Percentiles rank a stretch among this genome's conserved stretches.
These are phyloP conservation scores for Gossypium australe DNA, from an alignment of 345 rosid genomes.

Conservation along the genomic window DNA sequence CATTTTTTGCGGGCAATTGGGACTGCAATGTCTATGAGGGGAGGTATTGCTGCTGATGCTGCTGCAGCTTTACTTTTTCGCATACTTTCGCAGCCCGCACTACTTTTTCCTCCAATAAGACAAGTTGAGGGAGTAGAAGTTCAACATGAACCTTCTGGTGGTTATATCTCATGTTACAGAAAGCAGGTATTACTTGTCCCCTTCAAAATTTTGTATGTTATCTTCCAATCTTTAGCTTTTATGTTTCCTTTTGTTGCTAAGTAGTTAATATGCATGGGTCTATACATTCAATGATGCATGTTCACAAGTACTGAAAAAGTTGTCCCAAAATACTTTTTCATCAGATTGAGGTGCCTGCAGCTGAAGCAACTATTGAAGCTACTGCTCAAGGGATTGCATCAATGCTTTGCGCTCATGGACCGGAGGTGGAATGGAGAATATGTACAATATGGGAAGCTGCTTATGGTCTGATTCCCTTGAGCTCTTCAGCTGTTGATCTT, in stretches of 20 bases:
- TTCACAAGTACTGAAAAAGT: neutral
- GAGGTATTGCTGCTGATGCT: conserved; percentile 96
- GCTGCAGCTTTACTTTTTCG: conserved; percentile 98
- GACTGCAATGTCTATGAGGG: conserved; percentile 98
- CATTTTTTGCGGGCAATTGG: conserved; percentile 99
- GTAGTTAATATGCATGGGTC: neutral
- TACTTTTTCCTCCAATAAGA: conserved; percentile 89
- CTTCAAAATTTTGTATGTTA: conserved; percentile 2
- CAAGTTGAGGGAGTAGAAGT: conserved; percentile 89
- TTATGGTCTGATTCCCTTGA: conserved; percentile 87
- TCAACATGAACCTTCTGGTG: conserved; percentile 67
- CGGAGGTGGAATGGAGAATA: conserved; percentile 98
- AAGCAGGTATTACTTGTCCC: conserved; percentile 57
- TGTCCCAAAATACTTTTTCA: conserved; percentile 18
- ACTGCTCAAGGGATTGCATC: conserved; percentile 99
- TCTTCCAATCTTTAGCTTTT: neutral
- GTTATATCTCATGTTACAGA: conserved; percentile 68
- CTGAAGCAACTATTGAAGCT: conserved; percentile 97
- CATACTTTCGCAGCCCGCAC: conserved; percentile 86
- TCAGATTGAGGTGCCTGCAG: conserved; percentile 95
- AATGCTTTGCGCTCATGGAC: conserved; percentile 99
- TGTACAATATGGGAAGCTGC: conserved; percentile 99
- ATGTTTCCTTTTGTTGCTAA: conserved; percentile 1
- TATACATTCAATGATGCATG: neutral
- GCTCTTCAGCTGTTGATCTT: conserved; percentile 96